A percentile compares a stretch with the other conserved stretches of the same genome.
Conservation (phyloP, 495 filamentous ascomycete species). For the Xylaria bambusicola region DNA sequence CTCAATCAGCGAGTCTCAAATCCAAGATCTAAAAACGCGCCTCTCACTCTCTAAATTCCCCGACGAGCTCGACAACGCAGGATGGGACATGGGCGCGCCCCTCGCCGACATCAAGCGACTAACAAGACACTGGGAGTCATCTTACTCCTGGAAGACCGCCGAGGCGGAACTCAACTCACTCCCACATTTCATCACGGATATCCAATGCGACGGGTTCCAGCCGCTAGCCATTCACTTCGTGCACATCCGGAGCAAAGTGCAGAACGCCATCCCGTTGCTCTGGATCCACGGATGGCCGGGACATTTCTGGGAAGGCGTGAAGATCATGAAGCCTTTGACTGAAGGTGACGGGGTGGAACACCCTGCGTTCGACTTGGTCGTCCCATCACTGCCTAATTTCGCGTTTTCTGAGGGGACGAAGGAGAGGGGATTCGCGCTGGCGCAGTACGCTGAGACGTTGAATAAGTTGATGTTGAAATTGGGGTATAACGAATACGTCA, state of each 20-base stretch:
- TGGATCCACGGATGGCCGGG: constrained; percentile 70
- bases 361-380: constrained; percentile 66
- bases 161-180: constrained; percentile 56
- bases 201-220: constrained; percentile 49
- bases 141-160: constrained; percentile 46
- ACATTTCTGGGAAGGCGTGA: constrained; percentile 65
- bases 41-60: constrained; percentile 37
- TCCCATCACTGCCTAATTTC: constrained; percentile 67
- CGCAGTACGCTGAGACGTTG: constrained; percentile 60
- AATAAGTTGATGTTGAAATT: constrained; percentile 68
- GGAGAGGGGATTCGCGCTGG: constrained; percentile 57
- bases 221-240: constrained; percentile 55
- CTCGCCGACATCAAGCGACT: constrained; percentile 55
- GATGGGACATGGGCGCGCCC: constrained; percentile 46
- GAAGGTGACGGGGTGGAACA: constrained; percentile 38
- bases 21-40: constrained; percentile 35
- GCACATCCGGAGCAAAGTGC: constrained; percentile 53
- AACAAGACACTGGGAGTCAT: constrained; percentile 49
- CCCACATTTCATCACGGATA: constrained; percentile 56
- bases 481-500: constrained; percentile 64
- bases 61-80: constrained; percentile 34
- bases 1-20: constrained; percentile 27
- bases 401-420: constrained; percentile 60
- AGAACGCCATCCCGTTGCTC: constrained; percentile 56
- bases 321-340: constrained; percentile 60